Conservation (phyloP, 768 basidiomycete genomes). For the Tulasnella sp. region DNA sequence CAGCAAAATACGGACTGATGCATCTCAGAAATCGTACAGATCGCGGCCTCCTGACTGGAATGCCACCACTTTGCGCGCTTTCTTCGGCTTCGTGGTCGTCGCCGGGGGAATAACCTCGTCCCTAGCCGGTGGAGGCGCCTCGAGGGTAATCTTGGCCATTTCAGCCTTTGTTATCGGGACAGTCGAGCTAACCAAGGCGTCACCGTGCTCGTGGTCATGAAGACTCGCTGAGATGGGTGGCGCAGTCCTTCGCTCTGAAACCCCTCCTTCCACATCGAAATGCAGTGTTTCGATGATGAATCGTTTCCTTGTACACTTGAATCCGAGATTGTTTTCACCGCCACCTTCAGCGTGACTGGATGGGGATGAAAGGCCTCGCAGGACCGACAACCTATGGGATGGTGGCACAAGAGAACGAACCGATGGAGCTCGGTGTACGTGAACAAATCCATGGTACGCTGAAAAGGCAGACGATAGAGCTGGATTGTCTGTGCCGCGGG, state of each 20-base stretch:
- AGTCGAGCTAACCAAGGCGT: background rate
- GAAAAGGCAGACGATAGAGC: constrained; percentile 63
- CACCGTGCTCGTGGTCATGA: background rate
- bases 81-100: constrained; percentile 28
- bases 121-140: background rate
- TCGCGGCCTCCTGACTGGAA: constrained; percentile 59
- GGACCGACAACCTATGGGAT: constrained; percentile 68
- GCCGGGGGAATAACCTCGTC: background rate
- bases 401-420: constrained; percentile 62
- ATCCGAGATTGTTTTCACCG: constrained; percentile 95
- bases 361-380: constrained; percentile 56
- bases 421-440: constrained; percentile 63
- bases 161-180: background rate
- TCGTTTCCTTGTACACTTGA: constrained; percentile 80
- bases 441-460: constrained; percentile 74
- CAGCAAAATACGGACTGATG: background rate
- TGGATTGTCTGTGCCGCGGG: constrained; percentile 50
- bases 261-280: constrained; percentile 76
- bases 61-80: constrained; percentile 51
- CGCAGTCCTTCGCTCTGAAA: constrained; percentile 59
- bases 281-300: constrained; percentile 87
- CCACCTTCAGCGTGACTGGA: constrained; percentile 34
- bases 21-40: constrained; percentile 64
- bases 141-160: background rate
- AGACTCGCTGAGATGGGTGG: constrained; percentile 23